phyloP scores from a whole-genome alignment of 2,329 filamentous ascomycete species.

The Fusarium torulosum region DNA sequence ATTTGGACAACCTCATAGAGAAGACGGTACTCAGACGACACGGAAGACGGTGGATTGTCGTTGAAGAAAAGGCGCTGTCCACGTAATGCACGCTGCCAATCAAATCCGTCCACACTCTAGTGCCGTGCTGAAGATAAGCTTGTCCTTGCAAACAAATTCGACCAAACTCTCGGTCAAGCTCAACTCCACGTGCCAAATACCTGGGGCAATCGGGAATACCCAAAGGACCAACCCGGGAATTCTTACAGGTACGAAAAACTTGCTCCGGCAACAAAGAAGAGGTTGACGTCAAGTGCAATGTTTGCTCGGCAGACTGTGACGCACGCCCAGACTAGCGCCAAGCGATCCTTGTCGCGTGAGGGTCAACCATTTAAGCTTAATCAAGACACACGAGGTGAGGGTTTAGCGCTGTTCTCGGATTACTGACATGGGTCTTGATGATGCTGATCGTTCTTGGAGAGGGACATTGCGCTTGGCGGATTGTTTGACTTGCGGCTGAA shows the following conservation, averaged over 20 bases:
- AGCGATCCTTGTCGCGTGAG: conserved; percentile 25
- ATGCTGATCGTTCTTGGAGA: background rate
- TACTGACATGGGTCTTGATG: conserved; percentile 1
- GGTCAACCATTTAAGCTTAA: conserved; percentile 39
- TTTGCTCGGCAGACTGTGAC: conserved; percentile 32
- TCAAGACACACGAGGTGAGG: background rate
- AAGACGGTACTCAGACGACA: too few relatives aligned
- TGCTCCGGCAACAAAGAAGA: background rate
- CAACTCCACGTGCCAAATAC: background rate
- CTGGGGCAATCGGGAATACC: background rate
- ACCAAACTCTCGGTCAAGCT: background rate
- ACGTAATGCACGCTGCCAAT: background rate
- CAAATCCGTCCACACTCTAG: background rate
- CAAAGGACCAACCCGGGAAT: background rate
- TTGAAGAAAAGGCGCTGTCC: too few relatives aligned
- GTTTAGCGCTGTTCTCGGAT: background rate
- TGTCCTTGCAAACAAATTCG: background rate
- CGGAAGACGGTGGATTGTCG: too few relatives aligned
- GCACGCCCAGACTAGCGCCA: conserved; percentile 40
- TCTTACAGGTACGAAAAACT: conserved; percentile 7
- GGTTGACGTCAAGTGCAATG: conserved; percentile 36
- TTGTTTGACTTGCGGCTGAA: background rate
- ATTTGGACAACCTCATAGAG: too few relatives aligned
- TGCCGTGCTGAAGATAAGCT: conserved; percentile 1
- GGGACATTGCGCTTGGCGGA: background rate